Percentiles rank a stretch among this genome's conserved stretches.
phyloP scores from a whole-genome alignment of 768 basidiomycete genomes.

The Tephrocybe sp. region DNA sequence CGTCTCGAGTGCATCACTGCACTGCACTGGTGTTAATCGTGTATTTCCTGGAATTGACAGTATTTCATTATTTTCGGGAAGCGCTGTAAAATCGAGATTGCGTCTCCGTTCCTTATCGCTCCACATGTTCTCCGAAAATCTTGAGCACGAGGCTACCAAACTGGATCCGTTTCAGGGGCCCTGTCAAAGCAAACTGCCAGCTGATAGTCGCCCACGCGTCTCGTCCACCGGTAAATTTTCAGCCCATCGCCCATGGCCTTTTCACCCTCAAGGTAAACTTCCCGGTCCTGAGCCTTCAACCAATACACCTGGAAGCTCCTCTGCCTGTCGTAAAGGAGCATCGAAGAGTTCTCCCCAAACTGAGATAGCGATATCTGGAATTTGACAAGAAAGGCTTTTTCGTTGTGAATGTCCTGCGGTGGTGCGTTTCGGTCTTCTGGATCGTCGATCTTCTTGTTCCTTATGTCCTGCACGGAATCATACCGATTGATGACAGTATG shows the following conservation, averaged over 20 bases:
- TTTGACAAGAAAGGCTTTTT: slow-evolving; percentile 39
- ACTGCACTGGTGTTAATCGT: too few species aligned
- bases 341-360: slow-evolving; percentile 12
- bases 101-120: too few species aligned
- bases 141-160: slow-evolving; percentile 15
- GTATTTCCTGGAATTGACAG: too few species aligned
- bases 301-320: slow-evolving; percentile 35
- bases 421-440: slow-evolving; percentile 7
- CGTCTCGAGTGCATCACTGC: neutral
- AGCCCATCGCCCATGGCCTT: slow-evolving; percentile 15
- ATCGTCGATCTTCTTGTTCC: neutral
- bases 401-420: slow-evolving; percentile 32
- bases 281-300: slow-evolving; percentile 20
- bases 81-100: too few species aligned
- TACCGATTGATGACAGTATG: slow-evolving; percentile 21
- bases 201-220: slow-evolving; percentile 21
- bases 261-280: slow-evolving; percentile 19
- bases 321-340: slow-evolving; percentile 41
- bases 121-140: too few species aligned
- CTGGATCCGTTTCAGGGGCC: slow-evolving; percentile 20
- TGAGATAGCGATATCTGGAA: slow-evolving; percentile 29
- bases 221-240: slow-evolving; percentile 25
- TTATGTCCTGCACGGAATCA: slow-evolving; percentile 18
- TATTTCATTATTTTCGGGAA: too few species aligned
- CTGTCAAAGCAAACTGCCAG: slow-evolving; percentile 25